Evolutionary conservation across 169 alveolate genomes (phyloP).

Genomic region (Theileria luwenshuni): DNA sequence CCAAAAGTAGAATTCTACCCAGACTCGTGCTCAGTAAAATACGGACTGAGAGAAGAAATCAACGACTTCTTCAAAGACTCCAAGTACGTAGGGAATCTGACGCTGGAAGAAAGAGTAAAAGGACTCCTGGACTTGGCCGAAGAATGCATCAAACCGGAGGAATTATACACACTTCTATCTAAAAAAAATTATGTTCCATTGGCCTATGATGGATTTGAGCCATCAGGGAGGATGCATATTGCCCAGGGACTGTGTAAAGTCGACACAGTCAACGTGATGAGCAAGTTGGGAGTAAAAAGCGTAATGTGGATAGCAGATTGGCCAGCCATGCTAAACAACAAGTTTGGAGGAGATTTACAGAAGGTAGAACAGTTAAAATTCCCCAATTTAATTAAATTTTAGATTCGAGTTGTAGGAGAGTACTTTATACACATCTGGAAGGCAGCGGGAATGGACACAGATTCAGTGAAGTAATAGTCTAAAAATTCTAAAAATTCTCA

Average conservation of each 20-base stretch:
- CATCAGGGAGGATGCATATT: constrained; percentile 99
- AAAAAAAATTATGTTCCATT: constrained; percentile 71
- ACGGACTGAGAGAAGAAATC: constrained; percentile 41
- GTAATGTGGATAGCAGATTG: constrained; percentile 99
- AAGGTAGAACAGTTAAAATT: constrained; percentile 73
- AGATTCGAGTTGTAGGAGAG: constrained; percentile 92
- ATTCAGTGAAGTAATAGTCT: constrained; percentile 81
- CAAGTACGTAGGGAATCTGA: constrained; percentile 9
- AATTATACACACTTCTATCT: constrained; percentile 35
- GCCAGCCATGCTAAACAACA: constrained; percentile 98
- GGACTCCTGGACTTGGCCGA: constrained; percentile 31
- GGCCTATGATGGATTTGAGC: constrained; percentile 99
- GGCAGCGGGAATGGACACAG: constrained; percentile 99
- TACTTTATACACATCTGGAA: constrained; percentile 98
- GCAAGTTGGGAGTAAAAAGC: constrained; percentile 95
- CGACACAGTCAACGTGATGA: constrained; percentile 91
- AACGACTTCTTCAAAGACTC: constrained; percentile 16
- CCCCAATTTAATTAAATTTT: not conserved
- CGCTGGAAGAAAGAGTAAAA: constrained; percentile 40
- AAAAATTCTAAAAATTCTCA: constrained; percentile 24
- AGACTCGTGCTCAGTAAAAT: constrained; percentile 36
- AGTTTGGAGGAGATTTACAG: constrained; percentile 97
- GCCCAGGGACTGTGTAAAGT: constrained; percentile 95
- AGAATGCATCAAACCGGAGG: constrained; percentile 65
- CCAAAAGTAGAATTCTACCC: constrained; percentile 41